Base-by-base conservation (phyloP, 1,139 yeast species). In the Geotrichum citri-aurantii region DNA sequence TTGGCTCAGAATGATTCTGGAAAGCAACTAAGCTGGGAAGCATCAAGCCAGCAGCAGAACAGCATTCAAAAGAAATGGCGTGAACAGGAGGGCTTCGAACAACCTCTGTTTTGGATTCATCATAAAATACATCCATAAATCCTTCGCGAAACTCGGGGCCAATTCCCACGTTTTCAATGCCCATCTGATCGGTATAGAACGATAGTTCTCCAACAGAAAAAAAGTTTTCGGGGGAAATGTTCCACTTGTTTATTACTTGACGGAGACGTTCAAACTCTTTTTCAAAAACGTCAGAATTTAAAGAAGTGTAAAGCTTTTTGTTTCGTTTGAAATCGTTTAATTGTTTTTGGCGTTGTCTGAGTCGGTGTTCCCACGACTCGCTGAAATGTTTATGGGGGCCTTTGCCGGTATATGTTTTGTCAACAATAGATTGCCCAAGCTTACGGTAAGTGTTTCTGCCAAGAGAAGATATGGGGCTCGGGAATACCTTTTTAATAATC, bases 291-390 rank as follows among this genome's bases (percentile, higher is more conserved):
- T 44, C 31, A 8, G 7, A 19, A 21, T 55, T 50, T 27, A 49
- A 10, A 1, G 56, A 3, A n/a, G 42, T 33, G 19, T 54, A 54
- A 2, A 29, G 19, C 24, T 50, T 50, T 48, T 50, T 50, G 51
- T 50, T 51, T 24, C 58, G 11, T 26, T 55, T 55, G 48, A 44
- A 55, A 11, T 19, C 31, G 42, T 51, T 26, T n/a, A 55, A 49
- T 29, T 29, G 49, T 27, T 54, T 46, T 26, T 55, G 50, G 7
- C 58, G 46, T 29, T 51, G 54, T 31, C 55, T 44, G 10, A 56
- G 44, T 10, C 58, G 52, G 24, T 51, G 49, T 27, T 56, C 58
- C 58, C 58, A 56, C 23, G 55, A 51, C 31, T 56, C 58, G 46
- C 55, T 51, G 14, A 56, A 48, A 47, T 56, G 58, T 5, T 23